A percentile compares a stretch with the other conserved stretches of the same genome.
phyloP scores from a whole-genome alignment of 805 yeast species.

The Kluyveromyces aestuarii region DNA sequence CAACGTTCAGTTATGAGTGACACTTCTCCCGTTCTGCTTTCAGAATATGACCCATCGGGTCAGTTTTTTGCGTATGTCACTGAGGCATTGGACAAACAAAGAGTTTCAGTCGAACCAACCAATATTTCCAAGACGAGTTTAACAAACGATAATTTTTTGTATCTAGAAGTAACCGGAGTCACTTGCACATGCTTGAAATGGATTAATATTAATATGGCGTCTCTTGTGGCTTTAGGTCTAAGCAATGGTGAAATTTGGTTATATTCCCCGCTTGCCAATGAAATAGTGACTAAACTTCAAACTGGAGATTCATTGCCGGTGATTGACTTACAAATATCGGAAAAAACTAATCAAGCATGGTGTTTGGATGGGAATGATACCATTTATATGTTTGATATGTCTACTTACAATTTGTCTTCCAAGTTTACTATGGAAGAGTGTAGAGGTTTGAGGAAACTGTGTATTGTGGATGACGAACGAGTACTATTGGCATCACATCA shows the following conservation, averaged over 20 bases:
- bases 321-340: constrained; percentile 34
- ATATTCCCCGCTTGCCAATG: constrained; percentile 59
- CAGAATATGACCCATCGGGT: constrained; percentile 56
- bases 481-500: constrained; percentile 61
- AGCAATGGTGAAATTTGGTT: constrained; percentile 55
- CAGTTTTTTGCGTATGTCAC: constrained; percentile 54
- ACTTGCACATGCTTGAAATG: constrained; percentile 18
- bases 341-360: constrained; percentile 39
- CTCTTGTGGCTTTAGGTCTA: constrained; percentile 51
- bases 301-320: constrained; percentile 40
- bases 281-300: constrained; percentile 43
- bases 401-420: constrained; percentile 33
- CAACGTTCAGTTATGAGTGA: constrained; percentile 1
- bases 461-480: constrained; percentile 27
- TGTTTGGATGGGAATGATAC: constrained; percentile 49
- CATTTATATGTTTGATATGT: constrained; percentile 54
- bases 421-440: constrained; percentile 34
- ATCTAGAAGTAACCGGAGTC: constrained; percentile 18
- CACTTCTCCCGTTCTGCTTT: constrained; percentile 23
- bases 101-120: constrained; percentile 54
- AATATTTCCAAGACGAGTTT: constrained; percentile 28
- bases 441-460: constrained; percentile 22
- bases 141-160: constrained; percentile 30
- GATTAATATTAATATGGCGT: constrained; percentile 31
- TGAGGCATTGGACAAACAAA: constrained; percentile 63